Conservation (phyloP, 192 early-diverging fungal species). For the Rhizoclosmatium sp. region DNA sequence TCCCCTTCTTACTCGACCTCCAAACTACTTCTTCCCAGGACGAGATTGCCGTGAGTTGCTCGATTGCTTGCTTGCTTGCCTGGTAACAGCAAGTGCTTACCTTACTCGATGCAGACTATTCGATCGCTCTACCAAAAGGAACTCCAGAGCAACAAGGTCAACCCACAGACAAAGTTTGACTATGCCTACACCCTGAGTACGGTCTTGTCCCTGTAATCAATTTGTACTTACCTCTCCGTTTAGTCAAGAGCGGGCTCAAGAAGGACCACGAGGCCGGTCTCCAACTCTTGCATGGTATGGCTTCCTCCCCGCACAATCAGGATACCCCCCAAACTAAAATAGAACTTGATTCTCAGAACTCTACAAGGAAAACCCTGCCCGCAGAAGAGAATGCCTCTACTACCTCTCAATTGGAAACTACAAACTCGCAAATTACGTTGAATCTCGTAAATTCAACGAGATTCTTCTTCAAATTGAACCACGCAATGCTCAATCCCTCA, state of each 20-base stretch:
- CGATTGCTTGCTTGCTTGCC: neutral
- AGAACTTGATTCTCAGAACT: slow-evolving; percentile 73
- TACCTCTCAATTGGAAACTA: slow-evolving; percentile 92
- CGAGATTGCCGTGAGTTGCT: slow-evolving; percentile 24
- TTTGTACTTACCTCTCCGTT: neutral
- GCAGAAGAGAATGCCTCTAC: slow-evolving; percentile 93
- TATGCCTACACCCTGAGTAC: slow-evolving; percentile 93
- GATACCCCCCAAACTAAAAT: neutral
- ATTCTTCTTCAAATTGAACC: slow-evolving; percentile 85
- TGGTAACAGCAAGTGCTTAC: neutral
- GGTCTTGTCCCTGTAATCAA: neutral
- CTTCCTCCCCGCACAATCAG: neutral
- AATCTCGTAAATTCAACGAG: slow-evolving; percentile 82
- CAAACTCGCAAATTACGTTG: slow-evolving; percentile 87
- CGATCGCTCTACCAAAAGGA: slow-evolving; percentile 54
- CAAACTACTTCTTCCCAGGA: slow-evolving; percentile 10
- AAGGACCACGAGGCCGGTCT: slow-evolving; percentile 81
- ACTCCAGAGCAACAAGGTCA: slow-evolving; percentile 59
- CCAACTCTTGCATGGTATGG: slow-evolving; percentile 72
- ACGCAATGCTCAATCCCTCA: slow-evolving; percentile 79
- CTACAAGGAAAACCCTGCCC: slow-evolving; percentile 79
- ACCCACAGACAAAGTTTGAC: slow-evolving; percentile 94
- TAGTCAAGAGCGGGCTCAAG: slow-evolving; percentile 61
- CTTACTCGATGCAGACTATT: neutral
- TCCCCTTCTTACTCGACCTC: slow-evolving; percentile 31